Base-by-base conservation (phyloP, 805 yeast species). In the Nakazawaea wickerhamii region DNA sequence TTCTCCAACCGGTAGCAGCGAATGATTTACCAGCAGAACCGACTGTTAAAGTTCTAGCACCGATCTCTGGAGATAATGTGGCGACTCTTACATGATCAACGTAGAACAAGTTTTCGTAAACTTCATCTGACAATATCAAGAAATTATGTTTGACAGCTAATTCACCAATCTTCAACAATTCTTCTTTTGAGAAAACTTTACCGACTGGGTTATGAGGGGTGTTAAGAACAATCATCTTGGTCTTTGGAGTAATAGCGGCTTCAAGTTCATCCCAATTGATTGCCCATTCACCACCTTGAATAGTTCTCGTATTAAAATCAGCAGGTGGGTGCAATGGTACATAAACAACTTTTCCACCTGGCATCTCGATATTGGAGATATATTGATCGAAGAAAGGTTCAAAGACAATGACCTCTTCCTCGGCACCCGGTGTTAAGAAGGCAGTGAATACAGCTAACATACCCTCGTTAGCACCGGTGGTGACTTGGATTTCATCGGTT, bases 1-100 rank as follows among this genome's bases (percentile, higher is more conserved):
- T 77, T 70, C 99, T 81, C 97, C 98, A 93, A 41, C 99, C 99
- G 10, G 99, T 93, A 34, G 96, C 96, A n/a, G 96, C 95, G 67
- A 93, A 93, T 0, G 96, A 80, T 63, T 93, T 93, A 49, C 99
- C 99, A 5, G 97, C 99, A 22, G 96, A 87, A 1, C 98, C 98
- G 18, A 93, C 95, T 3, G 97, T 82, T 43, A 93, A 65, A 0
- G 97, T 87, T 55, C 89, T 69, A 45, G 77, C 77, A 21, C 76
- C 81, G 46, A 89, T 74, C 54, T 89, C 96, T 4, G 91, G 90
- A 4, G 81, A 69, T 42, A 91, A 65, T 2, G 87, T 78, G 2
- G 96, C 95, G 37, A 93, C 83, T 57, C 98, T 75, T 5, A 91
- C 81, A 63, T 91, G 89, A 2, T 59, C 61, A 5, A 72, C 66